phyloP scores from a whole-genome alignment of 2,329 filamentous ascomycete species.

The Hymenoscyphus infarciens region DNA sequence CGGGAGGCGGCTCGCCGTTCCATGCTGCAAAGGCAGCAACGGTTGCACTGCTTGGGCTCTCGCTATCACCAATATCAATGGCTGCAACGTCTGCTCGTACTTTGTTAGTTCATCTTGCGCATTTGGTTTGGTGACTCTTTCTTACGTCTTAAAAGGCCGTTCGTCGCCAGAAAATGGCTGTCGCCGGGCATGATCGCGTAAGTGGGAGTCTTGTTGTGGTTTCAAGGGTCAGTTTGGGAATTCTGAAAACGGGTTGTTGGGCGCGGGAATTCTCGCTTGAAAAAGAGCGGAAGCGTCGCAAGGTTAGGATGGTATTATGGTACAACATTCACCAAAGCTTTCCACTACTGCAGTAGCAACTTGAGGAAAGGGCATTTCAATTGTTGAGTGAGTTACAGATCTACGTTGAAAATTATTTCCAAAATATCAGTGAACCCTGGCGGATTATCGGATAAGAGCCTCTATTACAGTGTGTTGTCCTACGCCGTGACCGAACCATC shows the following conservation, averaged over 20 bases:
- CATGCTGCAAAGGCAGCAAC: constrained; percentile 23
- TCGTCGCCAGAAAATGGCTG: neutral
- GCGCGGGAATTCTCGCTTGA: neutral
- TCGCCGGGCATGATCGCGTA: neutral
- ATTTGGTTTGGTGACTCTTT: neutral
- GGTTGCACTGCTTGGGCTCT: constrained; percentile 16
- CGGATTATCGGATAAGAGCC: neutral
- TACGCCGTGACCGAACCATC: neutral
- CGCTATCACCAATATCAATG: constrained; percentile 30
- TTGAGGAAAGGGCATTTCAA: neutral
- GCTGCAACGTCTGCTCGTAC: constrained; percentile 26
- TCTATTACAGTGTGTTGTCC: neutral
- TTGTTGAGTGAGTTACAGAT: neutral
- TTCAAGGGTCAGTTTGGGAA: neutral
- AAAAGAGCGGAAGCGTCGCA: neutral
- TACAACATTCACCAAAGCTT: neutral
- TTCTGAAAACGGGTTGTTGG: neutral
- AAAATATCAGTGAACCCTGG: neutral
- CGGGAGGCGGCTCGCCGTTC: constrained; percentile 30
- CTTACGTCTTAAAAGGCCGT: neutral
- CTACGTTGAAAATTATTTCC: neutral
- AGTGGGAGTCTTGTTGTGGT: neutral
- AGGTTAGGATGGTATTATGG: neutral
- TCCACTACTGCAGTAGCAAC: neutral
- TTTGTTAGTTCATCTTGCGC: constrained; percentile 19